Evolutionary conservation across 1,284 basidiomycete species (phyloP), one percentile per base, ranked within the genome.

Genomic region (Fomes fomentarius): DNA sequence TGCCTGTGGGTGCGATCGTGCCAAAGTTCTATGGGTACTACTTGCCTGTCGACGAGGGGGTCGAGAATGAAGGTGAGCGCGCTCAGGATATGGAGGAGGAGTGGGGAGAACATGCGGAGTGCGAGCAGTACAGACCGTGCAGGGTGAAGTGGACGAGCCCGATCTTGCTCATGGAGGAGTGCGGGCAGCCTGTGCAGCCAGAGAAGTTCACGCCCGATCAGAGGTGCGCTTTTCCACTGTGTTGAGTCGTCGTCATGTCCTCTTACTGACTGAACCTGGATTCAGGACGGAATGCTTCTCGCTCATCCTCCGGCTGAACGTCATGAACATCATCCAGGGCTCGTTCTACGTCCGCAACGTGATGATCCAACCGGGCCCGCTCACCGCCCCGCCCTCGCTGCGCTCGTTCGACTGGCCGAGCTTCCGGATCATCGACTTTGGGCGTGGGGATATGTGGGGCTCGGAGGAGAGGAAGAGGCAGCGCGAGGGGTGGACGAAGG

Each of bases 11-110:
- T 5, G 71, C 82, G 0, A 56, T 82, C 38, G 76, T 80, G 4
- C 81, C 82, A 7, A 80, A 81, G 63, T 83, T 76, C 63, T 83
- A 78, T 60, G 81, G 82, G 1, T 80, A 77, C 64, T 83, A 83
- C 62, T 61, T 70, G 9, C 74, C 75, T n/a, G n/a, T n/a, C n/a
- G n/a, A n/a, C n/a, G n/a, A n/a, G 1, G 12, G 40, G 33, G 21
- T 11, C 11, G 25, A 26, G 26, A 6, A 7, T 12, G 28, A 41
- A 57, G 37, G 58, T 60, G 17, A 52, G 40, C n/a, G n/a, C n/a
- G n/a, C n/a, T n/a, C n/a, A n/a, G n/a, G 30, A 19, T n/a, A 22
- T 38, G 10, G 26, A 56, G 35, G 51, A 26, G 19, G n/a, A n/a
- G n/a, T n/a, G n/a, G n/a, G 15, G 28, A 26, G 30, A 55, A 50